Percentiles rank a stretch among this genome's conserved stretches.
Conservation (phyloP, 495 filamentous ascomycete genomes). For the Poronia punctata region DNA sequence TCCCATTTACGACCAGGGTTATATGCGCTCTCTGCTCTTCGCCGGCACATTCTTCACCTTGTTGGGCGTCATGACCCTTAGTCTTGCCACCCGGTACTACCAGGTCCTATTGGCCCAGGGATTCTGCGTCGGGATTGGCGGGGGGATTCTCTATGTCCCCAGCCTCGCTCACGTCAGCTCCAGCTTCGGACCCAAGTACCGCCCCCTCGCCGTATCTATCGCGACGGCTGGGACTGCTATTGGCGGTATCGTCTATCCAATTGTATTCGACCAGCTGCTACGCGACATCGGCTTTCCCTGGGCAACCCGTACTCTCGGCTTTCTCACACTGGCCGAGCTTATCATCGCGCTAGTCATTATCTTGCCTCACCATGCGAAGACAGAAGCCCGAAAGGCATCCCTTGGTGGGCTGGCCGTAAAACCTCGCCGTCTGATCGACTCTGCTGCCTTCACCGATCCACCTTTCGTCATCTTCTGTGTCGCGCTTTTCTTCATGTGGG, state of each 20-base stretch:
- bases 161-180: slow-evolving; percentile 25
- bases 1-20: slow-evolving; percentile 29
- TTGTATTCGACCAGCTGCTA: slow-evolving; percentile 27
- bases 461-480: slow-evolving; percentile 27
- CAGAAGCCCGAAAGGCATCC: slow-evolving; percentile 17
- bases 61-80: slow-evolving; percentile 30
- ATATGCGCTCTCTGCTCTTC: slow-evolving; percentile 24
- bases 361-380: slow-evolving; percentile 8
- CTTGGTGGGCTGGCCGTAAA: slow-evolving; percentile 22
- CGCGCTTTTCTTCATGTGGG: slow-evolving; percentile 27
- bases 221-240: slow-evolving; percentile 28
- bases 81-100: slow-evolving; percentile 26
- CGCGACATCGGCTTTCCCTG: slow-evolving; percentile 16
- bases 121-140: slow-evolving; percentile 26
- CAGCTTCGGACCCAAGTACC: slow-evolving; percentile 24
- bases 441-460: slow-evolving; percentile 26
- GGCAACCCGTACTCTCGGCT: slow-evolving; percentile 29
- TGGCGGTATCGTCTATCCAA: slow-evolving; percentile 30
- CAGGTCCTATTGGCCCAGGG: slow-evolving; percentile 33
- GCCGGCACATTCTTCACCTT: slow-evolving; percentile 23
- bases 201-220: slow-evolving; percentile 25
- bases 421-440: slow-evolving; percentile 26
- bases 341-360: not conserved
- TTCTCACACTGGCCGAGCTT: slow-evolving; percentile 20
- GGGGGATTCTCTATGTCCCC: slow-evolving; percentile 32